A percentile compares a stretch with the other conserved stretches of the same genome.
Conservation (phyloP, 208 protist genomes). For the Leishmania amazonensis region DNA sequence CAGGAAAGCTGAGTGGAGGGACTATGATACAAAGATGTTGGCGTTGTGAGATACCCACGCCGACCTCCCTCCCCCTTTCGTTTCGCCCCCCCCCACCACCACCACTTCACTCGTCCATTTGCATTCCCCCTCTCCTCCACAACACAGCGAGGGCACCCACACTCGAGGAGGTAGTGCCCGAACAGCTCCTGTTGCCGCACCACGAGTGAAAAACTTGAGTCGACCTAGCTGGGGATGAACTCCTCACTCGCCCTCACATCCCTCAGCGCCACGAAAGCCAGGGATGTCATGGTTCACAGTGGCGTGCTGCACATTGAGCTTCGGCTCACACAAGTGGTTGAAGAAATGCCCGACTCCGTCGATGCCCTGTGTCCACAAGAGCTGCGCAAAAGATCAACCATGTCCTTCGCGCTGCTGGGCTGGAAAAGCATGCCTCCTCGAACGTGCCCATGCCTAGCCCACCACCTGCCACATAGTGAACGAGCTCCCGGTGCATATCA, state of each 20-base stretch:
- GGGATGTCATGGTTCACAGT: conserved; percentile 55
- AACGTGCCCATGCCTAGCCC: conserved; percentile 31
- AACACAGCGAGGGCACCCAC: conserved; percentile 45
- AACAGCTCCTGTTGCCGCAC: conserved; percentile 61
- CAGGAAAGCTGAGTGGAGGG: neutral
- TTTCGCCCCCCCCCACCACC: neutral
- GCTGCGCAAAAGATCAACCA: conserved; percentile 29
- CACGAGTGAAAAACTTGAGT: conserved; percentile 41
- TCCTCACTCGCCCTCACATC: conserved; percentile 64
- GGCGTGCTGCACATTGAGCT: conserved; percentile 64
- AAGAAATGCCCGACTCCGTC: conserved; percentile 74
- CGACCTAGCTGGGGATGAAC: conserved; percentile 80
- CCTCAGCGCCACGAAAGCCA: conserved; percentile 60
- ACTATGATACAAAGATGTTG: neutral
- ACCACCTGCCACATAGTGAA: conserved; percentile 29
- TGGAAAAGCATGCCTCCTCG: conserved; percentile 15
- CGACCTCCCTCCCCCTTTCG: neutral
- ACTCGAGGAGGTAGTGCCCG: conserved; percentile 83
- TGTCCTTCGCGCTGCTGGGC: conserved; percentile 7
- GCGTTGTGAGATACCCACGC: too few relatives aligned
- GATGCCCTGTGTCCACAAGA: conserved; percentile 72
- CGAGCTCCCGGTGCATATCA: conserved; percentile 37
- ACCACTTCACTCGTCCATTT: neutral
- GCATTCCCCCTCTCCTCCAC: conserved; percentile 9
- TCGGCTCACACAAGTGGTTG: conserved; percentile 83